Base-by-base conservation (phyloP, 2,329 filamentous ascomycete species). In the Sporothrix pallida region DNA sequence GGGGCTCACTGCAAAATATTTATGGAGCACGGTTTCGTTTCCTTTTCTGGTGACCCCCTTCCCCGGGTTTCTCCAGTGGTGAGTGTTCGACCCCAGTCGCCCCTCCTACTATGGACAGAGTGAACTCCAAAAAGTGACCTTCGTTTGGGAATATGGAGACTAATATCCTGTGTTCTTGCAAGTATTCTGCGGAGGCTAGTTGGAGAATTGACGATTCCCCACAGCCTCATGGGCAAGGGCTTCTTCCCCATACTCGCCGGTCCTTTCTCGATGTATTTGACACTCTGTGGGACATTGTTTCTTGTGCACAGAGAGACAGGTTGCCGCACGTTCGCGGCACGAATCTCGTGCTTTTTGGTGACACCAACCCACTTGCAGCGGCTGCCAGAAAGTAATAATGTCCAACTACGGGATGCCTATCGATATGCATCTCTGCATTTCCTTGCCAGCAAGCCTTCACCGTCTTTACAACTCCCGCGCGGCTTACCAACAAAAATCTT, bases 21-120 rank as follows among this genome's bases (percentile, higher is more conserved):
- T 52, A 68, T 68, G 65, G 65, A 54, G 65, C 23, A 54, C 46
- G 63, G 46, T 20, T 20, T 69, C 23, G 46, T 52, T 69, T 69
- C 46, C 65, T 13, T 69, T 69, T 52, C 63, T 48, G 63, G 37
- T 26, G 20, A 48, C 20, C 20, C 20, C 23, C 31, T 60, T 37
- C 42, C 70, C 70, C 54, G 20, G 70, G 69, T 71, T 48, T 69
- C 13, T 37, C 26, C 54, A 17, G 26, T 23, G 48, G 31, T 56
- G 17, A 69, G 67, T 54, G 3, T 23, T n/a, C 46, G 2, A 37
- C 46, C 15, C 44, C 20, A 52, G 8, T 12, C 56, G 23, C 44
- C 20, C 65, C 65, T 52, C 20, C 13, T 52, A 52, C 15, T 67
- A 26, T 42, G 31, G 60, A 13, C 44, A 42, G 17, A 7, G 17